Evolutionary conservation across 1,139 yeast genomes (phyloP), one percentile per base, ranked within the genome.

Genomic region (Kluyveromyces marxianus): DNA sequence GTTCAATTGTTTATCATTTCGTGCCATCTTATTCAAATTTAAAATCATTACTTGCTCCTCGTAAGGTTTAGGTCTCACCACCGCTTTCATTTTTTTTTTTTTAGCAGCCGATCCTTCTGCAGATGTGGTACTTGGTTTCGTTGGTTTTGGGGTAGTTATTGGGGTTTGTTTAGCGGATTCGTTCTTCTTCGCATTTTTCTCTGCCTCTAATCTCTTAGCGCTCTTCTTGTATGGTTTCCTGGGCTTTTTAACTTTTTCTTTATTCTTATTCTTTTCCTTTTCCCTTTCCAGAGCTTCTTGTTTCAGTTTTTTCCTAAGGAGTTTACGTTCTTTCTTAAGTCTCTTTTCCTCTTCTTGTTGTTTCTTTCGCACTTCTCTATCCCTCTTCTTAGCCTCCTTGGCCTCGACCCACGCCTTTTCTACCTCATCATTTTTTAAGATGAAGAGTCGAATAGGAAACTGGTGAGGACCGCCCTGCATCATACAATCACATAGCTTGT

Each of bases 381-480:
- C 63, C 56, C 62, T 63, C 58, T 59, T 65, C 65, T 62, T 66
- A 52, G 50, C 39, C 38, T 59, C 65, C 49, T 66, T 67, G 40
- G 63, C 68, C 35, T 58, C 59, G 37, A 60, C 65, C 66, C 73
- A 66, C 45, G 59, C 58, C 45, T 51, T 56, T 52, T 71, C 75
- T 37, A 68, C 60, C 39, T 68, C 71, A 36, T 81, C 95, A 56
- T 88, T 95, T 56, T 87, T 86, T 44, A 89, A 79, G 27, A 89
- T 82, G 63, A 86, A 92, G 39, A 92, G 65, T 50, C 95, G 71
- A 4, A 84, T 75, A 38, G 83, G 89, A 62, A 87, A 86, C 0
- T 70, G 67, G 65, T 92, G 98, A 0, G 96, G 96, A 0, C 97
- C 97, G 35, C 85, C 71, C 4, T 73, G 71, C 68, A 89, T 66